A percentile compares a stretch with the other conserved stretches of the same genome.
phyloP scores from a whole-genome alignment of 2,329 filamentous ascomycete genomes.

The Xylariales sp. region DNA sequence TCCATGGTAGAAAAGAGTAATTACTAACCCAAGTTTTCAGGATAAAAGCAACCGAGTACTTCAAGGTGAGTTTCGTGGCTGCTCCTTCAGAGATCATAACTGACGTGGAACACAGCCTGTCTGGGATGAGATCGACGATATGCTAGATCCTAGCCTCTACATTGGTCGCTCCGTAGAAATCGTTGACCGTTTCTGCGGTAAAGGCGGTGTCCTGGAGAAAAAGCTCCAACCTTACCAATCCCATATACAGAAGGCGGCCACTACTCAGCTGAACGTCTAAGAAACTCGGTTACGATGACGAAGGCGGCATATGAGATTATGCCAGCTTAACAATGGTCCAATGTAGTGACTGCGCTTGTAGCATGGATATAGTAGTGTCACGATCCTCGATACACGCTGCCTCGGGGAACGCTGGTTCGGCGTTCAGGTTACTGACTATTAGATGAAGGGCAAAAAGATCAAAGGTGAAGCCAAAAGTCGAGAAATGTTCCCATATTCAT shows the following conservation, averaged over 20 bases:
- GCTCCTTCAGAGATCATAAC: background rate
- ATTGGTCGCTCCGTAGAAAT: conserved; percentile 40
- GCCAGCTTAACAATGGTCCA: no score
- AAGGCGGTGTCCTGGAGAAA: conserved; percentile 33
- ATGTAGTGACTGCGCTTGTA: no score
- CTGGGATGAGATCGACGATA: conserved; percentile 60
- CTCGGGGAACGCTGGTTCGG: no score
- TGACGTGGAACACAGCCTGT: conserved; percentile 56
- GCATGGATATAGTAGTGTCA: no score
- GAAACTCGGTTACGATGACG: no score
- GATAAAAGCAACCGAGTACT: conserved; percentile 69
- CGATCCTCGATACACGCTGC: no score
- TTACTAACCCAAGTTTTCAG: conserved; percentile 39
- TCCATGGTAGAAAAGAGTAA: background rate
- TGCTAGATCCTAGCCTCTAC: conserved; percentile 59
- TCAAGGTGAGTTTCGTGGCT: conserved; percentile 40
- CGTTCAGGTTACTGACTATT: no score
- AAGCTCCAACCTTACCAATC: conserved; percentile 32
- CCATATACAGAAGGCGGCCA: conserved; percentile 29
- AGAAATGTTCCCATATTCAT: no score
- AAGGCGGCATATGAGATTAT: no score
- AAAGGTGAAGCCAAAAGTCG: no score
- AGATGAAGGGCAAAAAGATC: no score
- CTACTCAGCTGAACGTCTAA: conserved; percentile 35
- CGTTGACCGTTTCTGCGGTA: conserved; percentile 40